Evolutionary conservation across 2,329 filamentous ascomycete species (phyloP).

Genomic region (Rugonectria rugulosa): DNA sequence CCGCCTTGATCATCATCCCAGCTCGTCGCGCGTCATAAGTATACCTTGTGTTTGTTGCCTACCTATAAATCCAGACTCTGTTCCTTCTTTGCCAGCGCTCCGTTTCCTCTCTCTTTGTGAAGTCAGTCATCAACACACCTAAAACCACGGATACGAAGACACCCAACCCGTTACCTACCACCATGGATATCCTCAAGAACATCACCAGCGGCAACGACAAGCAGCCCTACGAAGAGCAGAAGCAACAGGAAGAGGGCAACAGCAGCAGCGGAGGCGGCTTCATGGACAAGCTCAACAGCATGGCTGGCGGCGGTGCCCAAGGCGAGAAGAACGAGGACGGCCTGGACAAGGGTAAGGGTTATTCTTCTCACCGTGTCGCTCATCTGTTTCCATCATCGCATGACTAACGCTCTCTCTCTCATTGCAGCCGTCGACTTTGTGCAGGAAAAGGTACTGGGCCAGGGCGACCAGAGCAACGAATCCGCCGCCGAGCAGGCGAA

Average conservation of each 20-base stretch:
- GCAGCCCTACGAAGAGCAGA: conserved; percentile 37
- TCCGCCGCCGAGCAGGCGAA: conserved; percentile 81
- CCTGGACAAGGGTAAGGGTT: conserved; percentile 76
- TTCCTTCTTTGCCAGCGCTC: background rate
- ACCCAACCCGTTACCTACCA: conserved; percentile 19
- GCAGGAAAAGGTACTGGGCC: conserved; percentile 76
- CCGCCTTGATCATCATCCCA: conserved; percentile 1
- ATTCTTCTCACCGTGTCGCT: background rate
- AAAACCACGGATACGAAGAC: background rate
- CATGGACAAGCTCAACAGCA: conserved; percentile 73
- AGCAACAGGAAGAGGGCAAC: conserved; percentile 34
- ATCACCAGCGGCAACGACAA: conserved; percentile 49
- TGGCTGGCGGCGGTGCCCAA: conserved; percentile 75
- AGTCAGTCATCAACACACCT: too few relatives aligned
- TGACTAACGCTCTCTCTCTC: background rate
- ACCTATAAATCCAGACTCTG: background rate
- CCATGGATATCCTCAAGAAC: conserved; percentile 65
- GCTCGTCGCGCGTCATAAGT: background rate
- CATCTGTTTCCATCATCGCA: background rate
- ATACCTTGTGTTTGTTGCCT: background rate
- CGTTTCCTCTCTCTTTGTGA: background rate
- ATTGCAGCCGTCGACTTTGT: conserved; percentile 74
- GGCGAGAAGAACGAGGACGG: conserved; percentile 83
- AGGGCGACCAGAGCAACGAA: conserved; percentile 76
- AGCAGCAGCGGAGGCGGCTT: conserved; percentile 60